phyloP scores from a whole-genome alignment of 495 filamentous ascomycete species.

The Clohesyomyces aquaticus region DNA sequence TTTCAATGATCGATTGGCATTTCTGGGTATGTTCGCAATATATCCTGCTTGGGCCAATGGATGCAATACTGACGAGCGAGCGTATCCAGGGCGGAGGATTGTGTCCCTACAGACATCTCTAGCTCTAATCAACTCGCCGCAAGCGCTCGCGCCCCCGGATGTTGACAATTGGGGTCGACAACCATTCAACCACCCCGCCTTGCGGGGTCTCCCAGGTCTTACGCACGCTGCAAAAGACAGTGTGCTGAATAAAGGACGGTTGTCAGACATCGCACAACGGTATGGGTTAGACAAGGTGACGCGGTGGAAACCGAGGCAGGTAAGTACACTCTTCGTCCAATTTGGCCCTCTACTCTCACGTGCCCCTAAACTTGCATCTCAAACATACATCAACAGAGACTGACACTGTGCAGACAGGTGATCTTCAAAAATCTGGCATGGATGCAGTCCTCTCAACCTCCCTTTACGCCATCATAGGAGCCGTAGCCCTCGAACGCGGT shows the following conservation, averaged over 20 bases:
- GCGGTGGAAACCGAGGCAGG: constrained; percentile 84
- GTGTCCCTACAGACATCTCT: constrained; percentile 77
- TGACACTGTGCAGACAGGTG: constrained; percentile 60
- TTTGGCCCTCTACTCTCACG: background rate
- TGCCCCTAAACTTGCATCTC: constrained; percentile 19
- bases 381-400: constrained; percentile 14
- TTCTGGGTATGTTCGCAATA: constrained; percentile 66
- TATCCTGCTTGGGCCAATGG: background rate
- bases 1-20: constrained; percentile 92
- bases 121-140: constrained; percentile 61
- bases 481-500: constrained; percentile 82
- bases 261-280: constrained; percentile 67
- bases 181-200: constrained; percentile 73
- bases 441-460: constrained; percentile 72
- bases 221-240: constrained; percentile 58
- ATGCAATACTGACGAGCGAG: constrained; percentile 6
- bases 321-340: constrained; percentile 49
- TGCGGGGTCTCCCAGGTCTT: constrained; percentile 73
- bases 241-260: constrained; percentile 60
- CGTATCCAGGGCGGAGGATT: constrained; percentile 71
- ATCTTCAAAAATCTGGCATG: constrained; percentile 72
- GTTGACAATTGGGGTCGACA: constrained; percentile 57
- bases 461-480: constrained; percentile 84
- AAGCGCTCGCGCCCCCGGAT: constrained; percentile 36
- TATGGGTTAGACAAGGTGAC: constrained; percentile 73